These are phyloP conservation scores for Bolboschoenoplectus hybrid DNA, from an alignment of 202 grass and related monocot species.

Conservation along the genomic window DNA sequence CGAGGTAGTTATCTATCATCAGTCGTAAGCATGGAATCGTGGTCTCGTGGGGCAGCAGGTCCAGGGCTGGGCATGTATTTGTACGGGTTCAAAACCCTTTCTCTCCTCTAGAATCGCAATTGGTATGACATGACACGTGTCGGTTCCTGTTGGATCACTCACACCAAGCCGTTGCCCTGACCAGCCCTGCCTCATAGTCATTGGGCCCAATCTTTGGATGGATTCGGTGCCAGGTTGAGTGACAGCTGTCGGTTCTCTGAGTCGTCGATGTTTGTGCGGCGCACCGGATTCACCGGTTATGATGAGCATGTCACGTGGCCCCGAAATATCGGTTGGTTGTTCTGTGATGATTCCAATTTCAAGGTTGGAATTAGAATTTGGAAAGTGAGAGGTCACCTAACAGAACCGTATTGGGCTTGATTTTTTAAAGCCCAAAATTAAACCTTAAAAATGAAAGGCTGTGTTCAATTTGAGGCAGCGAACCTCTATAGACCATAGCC, in stretches of 20 bases:
- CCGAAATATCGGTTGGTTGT: not conserved
- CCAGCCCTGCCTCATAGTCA: too few relatives aligned
- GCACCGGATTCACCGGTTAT: not conserved
- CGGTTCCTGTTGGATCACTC: not conserved
- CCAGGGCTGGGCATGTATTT: not conserved
- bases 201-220: slow-evolving; percentile 18
- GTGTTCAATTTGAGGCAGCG: not conserved
- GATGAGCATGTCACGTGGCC: not conserved
- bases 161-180: too few relatives aligned
- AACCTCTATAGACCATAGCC: not conserved
- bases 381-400: slow-evolving; percentile 31
- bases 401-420: not conserved
- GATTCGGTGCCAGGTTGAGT: not conserved
- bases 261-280: not conserved
- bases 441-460: too few relatives aligned
- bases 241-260: not conserved
- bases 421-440: too few relatives aligned
- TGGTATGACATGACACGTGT: not conserved
- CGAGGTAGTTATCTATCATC: not conserved
- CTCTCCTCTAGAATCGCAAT: not conserved
- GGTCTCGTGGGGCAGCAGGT: not conserved
- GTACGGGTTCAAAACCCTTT: slow-evolving; percentile 1
- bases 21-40: not conserved
- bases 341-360: not conserved
- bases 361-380: slow-evolving; percentile 3